Percentiles rank a stretch among this genome's conserved stretches.
These are phyloP conservation scores for Beta corolliflora DNA, from an alignment of 179 eudicot species.

Conservation along the genomic window DNA sequence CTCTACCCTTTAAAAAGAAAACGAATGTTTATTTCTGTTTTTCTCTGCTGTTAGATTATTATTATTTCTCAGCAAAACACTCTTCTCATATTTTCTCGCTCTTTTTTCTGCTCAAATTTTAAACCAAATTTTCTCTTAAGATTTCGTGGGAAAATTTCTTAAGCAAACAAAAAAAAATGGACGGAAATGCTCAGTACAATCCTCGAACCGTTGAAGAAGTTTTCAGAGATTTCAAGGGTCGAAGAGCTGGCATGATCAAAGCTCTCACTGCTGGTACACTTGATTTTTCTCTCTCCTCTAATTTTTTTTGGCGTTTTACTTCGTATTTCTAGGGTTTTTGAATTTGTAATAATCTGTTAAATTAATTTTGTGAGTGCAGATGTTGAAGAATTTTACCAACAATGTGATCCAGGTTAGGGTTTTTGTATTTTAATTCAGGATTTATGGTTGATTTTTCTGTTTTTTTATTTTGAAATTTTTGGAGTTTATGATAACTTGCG, in stretches of 20 bases:
- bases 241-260: slow-evolving; percentile 67
- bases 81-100: not conserved
- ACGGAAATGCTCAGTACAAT: slow-evolving; percentile 53
- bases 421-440: not conserved
- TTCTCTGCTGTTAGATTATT: not conserved
- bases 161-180: slow-evolving; percentile 23
- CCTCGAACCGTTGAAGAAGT: slow-evolving; percentile 86
- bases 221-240: slow-evolving; percentile 74
- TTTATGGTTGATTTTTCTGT: not conserved
- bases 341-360: not conserved
- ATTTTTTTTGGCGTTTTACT: not conserved
- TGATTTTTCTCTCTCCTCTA: not conserved
- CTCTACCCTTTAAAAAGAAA: too few relatives aligned
- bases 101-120: not conserved
- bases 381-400: slow-evolving; percentile 59
- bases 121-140: not conserved
- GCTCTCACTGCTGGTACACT: slow-evolving; percentile 66
- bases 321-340: not conserved
- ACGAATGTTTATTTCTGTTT: not conserved
- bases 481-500: not conserved
- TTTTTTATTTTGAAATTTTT: not conserved
- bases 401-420: slow-evolving; percentile 67
- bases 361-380: slow-evolving; percentile 39
- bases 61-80: not conserved
- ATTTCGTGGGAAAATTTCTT: not conserved